Evolutionary conservation across 192 early-diverging fungal species (phyloP).

Genomic region (Linderina pennispora): DNA sequence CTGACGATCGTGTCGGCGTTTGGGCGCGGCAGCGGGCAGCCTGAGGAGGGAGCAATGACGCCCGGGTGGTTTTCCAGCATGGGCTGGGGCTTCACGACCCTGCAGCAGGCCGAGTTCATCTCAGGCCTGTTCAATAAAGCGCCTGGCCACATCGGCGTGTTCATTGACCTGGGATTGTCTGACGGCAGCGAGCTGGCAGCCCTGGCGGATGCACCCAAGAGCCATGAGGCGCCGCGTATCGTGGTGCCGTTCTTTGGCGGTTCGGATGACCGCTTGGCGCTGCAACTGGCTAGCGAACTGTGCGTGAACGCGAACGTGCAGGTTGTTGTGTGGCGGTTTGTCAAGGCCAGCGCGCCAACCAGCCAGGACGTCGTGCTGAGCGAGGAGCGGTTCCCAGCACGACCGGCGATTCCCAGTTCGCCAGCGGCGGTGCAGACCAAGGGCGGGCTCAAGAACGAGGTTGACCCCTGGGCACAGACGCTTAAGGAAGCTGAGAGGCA

Average conservation of each 20-base stretch:
- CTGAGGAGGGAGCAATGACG: slow-evolving; percentile 4
- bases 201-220: slow-evolving; percentile 1
- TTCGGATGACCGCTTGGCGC: slow-evolving; percentile 64
- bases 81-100: slow-evolving; percentile 39
- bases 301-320: slow-evolving; percentile 44
- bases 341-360: slow-evolving; percentile 10
- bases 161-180: slow-evolving; percentile 66
- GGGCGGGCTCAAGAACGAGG: not conserved
- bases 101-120: slow-evolving; percentile 46
- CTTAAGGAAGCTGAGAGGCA: not conserved
- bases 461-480: not conserved
- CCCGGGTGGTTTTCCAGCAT: slow-evolving; percentile 36
- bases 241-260: slow-evolving; percentile 71
- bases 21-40: slow-evolving; percentile 8
- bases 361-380: slow-evolving; percentile 5
- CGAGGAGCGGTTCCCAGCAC: slow-evolving; percentile 25
- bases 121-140: slow-evolving; percentile 43
- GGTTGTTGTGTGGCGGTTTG: slow-evolving; percentile 49
- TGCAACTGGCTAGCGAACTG: slow-evolving; percentile 47
- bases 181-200: slow-evolving; percentile 11
- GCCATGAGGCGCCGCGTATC: slow-evolving; percentile 42
- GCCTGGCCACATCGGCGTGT: slow-evolving; percentile 48
- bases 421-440: slow-evolving; percentile 1
- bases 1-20: slow-evolving; percentile 69
- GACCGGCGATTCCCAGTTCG: slow-evolving; percentile 13